These are phyloP conservation scores for Alternaria consortialis DNA, from an alignment of 2,329 filamentous ascomycete genomes.

Conservation along the genomic window DNA sequence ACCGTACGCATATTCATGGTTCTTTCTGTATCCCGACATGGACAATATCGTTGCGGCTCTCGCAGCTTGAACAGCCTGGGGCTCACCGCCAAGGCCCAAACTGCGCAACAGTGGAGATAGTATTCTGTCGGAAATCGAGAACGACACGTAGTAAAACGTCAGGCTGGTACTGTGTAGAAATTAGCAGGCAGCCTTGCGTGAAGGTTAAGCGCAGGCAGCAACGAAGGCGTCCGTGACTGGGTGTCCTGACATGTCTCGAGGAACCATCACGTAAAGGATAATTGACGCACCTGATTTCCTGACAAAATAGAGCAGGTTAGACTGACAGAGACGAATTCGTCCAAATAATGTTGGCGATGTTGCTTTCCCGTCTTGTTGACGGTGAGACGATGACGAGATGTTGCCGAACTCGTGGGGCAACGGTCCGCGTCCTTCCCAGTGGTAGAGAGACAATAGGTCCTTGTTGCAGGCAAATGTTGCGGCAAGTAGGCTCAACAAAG, in stretches of 20 bases:
- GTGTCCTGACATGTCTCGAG: slow-evolving; percentile 20
- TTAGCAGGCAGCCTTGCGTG: slow-evolving; percentile 43
- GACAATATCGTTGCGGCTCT: slow-evolving; percentile 64
- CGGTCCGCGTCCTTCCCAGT: slow-evolving; percentile 24
- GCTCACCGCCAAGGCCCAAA: slow-evolving; percentile 55
- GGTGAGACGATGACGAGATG: slow-evolving; percentile 20
- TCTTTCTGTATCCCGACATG: slow-evolving; percentile 85
- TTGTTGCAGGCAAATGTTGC: slow-evolving; percentile 36
- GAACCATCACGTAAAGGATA: slow-evolving; percentile 19
- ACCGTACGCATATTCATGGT: slow-evolving; percentile 83
- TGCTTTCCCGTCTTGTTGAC: slow-evolving; percentile 24
- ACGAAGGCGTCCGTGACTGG: slow-evolving; percentile 25
- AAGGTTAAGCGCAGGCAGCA: slow-evolving; percentile 43
- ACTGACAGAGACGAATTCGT: slow-evolving; percentile 41
- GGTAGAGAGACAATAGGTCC: slow-evolving; percentile 29
- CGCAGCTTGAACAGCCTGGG: slow-evolving; percentile 57
- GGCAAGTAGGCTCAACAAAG: slow-evolving; percentile 29
- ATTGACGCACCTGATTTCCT: slow-evolving; percentile 49
- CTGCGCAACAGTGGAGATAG: slow-evolving; percentile 41
- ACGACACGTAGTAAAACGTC: slow-evolving; percentile 44
- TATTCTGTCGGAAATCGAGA: slow-evolving; percentile 38
- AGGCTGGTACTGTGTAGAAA: slow-evolving; percentile 32
- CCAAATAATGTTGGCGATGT: slow-evolving; percentile 13
- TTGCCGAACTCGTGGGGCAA: slow-evolving; percentile 27
- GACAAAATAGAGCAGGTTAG: slow-evolving; percentile 48